Evolutionary conservation across 371 early-diverging fungal species (phyloP), one percentile per base, ranked within the genome.

Genomic region (Catenaria anguillulae): DNA sequence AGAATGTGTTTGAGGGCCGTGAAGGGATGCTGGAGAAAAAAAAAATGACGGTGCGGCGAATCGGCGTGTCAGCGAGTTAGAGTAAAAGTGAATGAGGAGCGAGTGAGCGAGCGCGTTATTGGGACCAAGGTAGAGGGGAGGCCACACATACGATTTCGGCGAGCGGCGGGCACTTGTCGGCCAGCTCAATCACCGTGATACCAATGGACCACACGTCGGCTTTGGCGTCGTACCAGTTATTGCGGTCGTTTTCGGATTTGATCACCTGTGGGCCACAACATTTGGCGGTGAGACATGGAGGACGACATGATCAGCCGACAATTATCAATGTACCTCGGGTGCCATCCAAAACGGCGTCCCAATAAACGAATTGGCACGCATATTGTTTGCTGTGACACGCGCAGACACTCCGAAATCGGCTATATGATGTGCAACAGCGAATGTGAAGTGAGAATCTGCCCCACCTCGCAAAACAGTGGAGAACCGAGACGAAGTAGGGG

Each of bases 331-430:
- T 23, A 56, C 56, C 58, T 58, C 58, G 29, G 58, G 81, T 0
- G 81, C 81, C 79, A 79, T 79, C 79, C 79, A 78, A 60, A 77
- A 75, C 24, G 81, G 81, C 0, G 81, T 80, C 33, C 81, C 81
- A 62, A 80, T 79, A 56, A 80, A 80, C 29, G 81, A 77, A n/a
- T 61, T 26, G 17, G 65, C 65, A 26, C 56, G 58, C 23, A 10
- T 33, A n/a, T 45, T 33, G 37, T 26, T 35, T 26, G 35, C 33
- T 15, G 33, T 23, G 24, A 66, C 24, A n/a, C 62, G 58, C 13
- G 79, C 81, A 13, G 80, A 78, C 2, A 81, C 80, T 43, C 81
- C 81, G 63, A 81, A 81, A 67, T 81, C 81, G 45, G 77, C 66
- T 67, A 13, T 33, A 29, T 12, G 31, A 2, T 6, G 24, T 10